These are phyloP conservation scores for Biscogniauxia marginata DNA, from an alignment of 2,329 filamentous ascomycete species.

Conservation along the genomic window DNA sequence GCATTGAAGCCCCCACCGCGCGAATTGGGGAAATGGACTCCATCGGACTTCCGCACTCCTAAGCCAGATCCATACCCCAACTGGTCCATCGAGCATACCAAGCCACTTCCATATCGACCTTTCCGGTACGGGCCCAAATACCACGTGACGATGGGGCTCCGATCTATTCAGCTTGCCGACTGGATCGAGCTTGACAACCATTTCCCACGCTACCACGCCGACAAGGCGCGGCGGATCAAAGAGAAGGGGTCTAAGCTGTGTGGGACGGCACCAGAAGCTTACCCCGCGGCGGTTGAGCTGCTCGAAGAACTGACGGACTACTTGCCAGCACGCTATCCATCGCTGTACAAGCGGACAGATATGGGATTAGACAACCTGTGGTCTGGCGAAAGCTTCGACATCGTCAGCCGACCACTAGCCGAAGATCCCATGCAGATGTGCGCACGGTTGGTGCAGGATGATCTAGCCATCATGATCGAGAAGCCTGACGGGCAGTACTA, in stretches of 20 bases:
- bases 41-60: conserved; percentile 28
- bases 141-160: conserved; percentile 73
- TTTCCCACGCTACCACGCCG: conserved; percentile 68
- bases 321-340: conserved; percentile 72
- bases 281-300: conserved; percentile 70
- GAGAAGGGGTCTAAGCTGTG: conserved; percentile 68
- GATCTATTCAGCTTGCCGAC: conserved; percentile 66
- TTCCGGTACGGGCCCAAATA: conserved; percentile 78
- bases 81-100: conserved; percentile 68
- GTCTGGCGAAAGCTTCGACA: conserved; percentile 72
- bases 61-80: conserved; percentile 54
- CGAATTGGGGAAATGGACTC: conserved; percentile 29
- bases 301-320: conserved; percentile 71
- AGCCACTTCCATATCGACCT: conserved; percentile 74
- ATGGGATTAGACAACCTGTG: conserved; percentile 68
- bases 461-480: conserved; percentile 82
- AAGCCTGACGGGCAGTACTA: conserved; percentile 75
- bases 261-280: conserved; percentile 66
- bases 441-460: conserved; percentile 74
- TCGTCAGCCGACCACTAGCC: conserved; percentile 58
- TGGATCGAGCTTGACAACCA: conserved; percentile 88
- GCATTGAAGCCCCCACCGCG: conserved; percentile 17
- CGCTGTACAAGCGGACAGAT: conserved; percentile 61
- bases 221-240: conserved; percentile 66
- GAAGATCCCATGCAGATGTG: conserved; percentile 79